Evolutionary conservation across 495 filamentous ascomycete species (phyloP).

Genomic region (Penicillium simplicissimum): DNA sequence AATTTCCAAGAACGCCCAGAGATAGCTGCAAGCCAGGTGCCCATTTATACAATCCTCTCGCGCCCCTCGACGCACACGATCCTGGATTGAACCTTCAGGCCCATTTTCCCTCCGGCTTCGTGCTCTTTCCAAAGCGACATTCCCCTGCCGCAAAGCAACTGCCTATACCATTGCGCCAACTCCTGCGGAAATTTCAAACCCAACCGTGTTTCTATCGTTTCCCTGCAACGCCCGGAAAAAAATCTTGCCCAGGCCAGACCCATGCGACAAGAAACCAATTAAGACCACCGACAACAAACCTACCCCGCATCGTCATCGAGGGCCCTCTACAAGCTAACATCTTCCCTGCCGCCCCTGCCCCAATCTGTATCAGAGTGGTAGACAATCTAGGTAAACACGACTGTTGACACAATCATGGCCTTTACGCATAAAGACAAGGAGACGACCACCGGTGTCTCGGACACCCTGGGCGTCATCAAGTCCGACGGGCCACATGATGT

Average conservation of each 20-base stretch:
- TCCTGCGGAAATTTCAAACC: not conserved
- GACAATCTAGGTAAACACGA: not conserved
- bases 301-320: not conserved
- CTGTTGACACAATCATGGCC: slow-evolving; percentile 13
- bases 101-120: not conserved
- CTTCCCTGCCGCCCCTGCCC: not conserved
- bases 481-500: slow-evolving; percentile 21
- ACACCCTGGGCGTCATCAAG: slow-evolving; percentile 16
- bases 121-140: not conserved
- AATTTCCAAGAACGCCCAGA: not conserved
- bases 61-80: not conserved
- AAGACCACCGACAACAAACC: not conserved
- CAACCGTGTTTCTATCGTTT: not conserved
- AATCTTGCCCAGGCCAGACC: not conserved
- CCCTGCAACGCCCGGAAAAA: not conserved
- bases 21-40: not conserved
- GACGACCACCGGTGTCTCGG: slow-evolving; percentile 15
- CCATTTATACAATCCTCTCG: not conserved
- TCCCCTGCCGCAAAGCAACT: not conserved
- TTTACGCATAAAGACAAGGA: slow-evolving; percentile 18
- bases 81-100: not conserved
- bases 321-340: not conserved
- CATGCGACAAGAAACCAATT: slow-evolving; percentile 1
- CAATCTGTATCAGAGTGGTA: not conserved
- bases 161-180: not conserved